Evolutionary conservation across 78 protist species (phyloP).

Genomic region (Blattamonas nauphoetae): DNA sequence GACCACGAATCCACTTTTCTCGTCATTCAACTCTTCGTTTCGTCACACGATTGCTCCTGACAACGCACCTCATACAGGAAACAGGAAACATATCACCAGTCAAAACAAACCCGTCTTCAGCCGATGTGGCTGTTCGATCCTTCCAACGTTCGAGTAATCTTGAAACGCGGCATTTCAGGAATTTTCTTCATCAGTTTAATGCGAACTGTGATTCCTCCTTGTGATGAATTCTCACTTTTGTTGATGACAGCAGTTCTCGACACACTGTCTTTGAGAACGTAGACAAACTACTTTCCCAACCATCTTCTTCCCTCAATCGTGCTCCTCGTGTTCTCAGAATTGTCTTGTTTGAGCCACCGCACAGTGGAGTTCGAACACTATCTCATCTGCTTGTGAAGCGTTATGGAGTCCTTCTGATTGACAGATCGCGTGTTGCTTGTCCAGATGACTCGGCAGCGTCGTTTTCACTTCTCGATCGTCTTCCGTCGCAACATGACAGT

Average conservation of each 20-base stretch:
- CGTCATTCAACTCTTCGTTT: too few relatives aligned
- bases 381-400: too few relatives aligned
- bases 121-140: neutral
- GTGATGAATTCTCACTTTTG: neutral
- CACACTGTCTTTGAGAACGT: neutral
- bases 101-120: constrained; percentile 9
- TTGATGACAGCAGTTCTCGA: neutral
- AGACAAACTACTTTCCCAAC: neutral
- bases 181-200: neutral
- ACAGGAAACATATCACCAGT: constrained; percentile 19
- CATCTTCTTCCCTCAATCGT: neutral
- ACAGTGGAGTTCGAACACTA: neutral
- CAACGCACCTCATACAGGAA: neutral
- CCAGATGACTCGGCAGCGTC: too few relatives aligned
- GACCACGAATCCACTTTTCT: too few relatives aligned
- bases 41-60: too few relatives aligned
- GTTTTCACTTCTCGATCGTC: too few relatives aligned
- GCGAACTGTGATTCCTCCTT: neutral
- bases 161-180: neutral
- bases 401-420: too few relatives aligned
- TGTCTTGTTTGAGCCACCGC: neutral
- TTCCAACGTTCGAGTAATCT: neutral
- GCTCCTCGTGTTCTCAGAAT: neutral
- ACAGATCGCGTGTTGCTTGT: too few relatives aligned
- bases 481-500: too few relatives aligned